Base-by-base conservation (phyloP, 2,329 filamentous ascomycete species). In the Bipolaris zeicola region DNA sequence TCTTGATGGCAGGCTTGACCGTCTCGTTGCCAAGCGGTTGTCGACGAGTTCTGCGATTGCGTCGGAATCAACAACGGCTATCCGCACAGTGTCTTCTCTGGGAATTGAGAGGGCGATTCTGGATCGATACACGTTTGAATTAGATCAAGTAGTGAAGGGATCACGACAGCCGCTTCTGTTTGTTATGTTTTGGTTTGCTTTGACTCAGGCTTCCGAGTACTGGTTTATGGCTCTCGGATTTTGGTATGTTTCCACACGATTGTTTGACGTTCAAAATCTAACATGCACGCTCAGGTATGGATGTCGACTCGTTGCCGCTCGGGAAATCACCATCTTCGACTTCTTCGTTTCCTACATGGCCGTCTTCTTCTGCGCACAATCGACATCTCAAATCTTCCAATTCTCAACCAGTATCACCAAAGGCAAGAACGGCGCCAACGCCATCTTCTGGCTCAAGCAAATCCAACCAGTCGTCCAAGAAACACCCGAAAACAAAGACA, bases 1-100 rank as follows among this genome's bases (percentile, higher is more conserved):
- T 92, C 96, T 77, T 94, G 60, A 60, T 26, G 47, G 38, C 36
- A 54, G 36, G 22, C 53, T 60, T 10, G 57, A 60, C 36, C 52
- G 47, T 2, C 33, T 50, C 8, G 54, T 97, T 73, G 87, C 90
- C 64, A 55, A 52, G 14, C 42, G 43, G 92, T 93, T 8, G 82
- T 97, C 6, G 86, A 86, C 3, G 85, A 85, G 39, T 83, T 97
- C 43, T 86, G 97, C 39, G 83, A 52, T 59, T 20, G 56, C 56
- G 16, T 55, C 56, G 0, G 56, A 59, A 54, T 59, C 50, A 42
- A 64, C 54, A 41, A 64, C 50, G 6, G 55, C 91, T 11, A 96
- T 96, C 65, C 89, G 92, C 49, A 97, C 93, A 2, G 92, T 97
- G 11, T 93, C 92, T 6, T 89, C 91, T 3, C 82, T 97, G 41